Base-by-base conservation (phyloP, 805 yeast genomes). In the Torulaspora delbrueckii region DNA sequence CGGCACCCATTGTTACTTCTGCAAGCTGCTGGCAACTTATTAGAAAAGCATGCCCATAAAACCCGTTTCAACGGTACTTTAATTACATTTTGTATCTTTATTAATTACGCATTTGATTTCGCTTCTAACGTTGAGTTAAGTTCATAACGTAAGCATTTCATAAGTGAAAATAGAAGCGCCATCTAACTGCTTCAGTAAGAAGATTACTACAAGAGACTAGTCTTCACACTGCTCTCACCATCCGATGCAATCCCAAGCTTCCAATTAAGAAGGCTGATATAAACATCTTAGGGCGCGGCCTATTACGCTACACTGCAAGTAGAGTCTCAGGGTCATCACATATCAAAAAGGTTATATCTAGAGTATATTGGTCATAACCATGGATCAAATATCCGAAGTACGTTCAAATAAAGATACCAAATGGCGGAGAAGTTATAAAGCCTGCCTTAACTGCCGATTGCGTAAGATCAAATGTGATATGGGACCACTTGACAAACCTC, bases 401-500 rank as follows among this genome's bases (percentile, higher is more conserved):
- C 9, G 8, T 10, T n/a, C 18, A 3, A 28, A 25, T 5, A 40
- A 40, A 25, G 32, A 25, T 6, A 36, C 38, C 31, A 66, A 61
- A 46, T 83, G 75, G 70, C 77, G 71, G 53, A 69, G 96, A 51
- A 79, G 81, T 50, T 90, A 86, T 62, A 75, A 79, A 51, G 97
- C 97, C 1, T 90, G 98, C 58, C 66, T 86, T 40, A 86, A 81
- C 65, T 90, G 98, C 62, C 76, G 96, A 13, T 77, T 81, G 5
- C 75, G 95, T 34, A 91, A 90, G 58, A 86, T 87, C 35, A 81
- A 81, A 57, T 90, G 98, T 69, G 95, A 88, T 60, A 67, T 90
- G 53, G 96, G 96, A 2, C 78, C 82, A 8, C 77, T 81, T 6
- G 83, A 80, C 40, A 74, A 75, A 49, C 95, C 95, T 0, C 72